Base-by-base conservation (phyloP, 192 early-diverging fungal genomes). In the Backusella luteola region DNA sequence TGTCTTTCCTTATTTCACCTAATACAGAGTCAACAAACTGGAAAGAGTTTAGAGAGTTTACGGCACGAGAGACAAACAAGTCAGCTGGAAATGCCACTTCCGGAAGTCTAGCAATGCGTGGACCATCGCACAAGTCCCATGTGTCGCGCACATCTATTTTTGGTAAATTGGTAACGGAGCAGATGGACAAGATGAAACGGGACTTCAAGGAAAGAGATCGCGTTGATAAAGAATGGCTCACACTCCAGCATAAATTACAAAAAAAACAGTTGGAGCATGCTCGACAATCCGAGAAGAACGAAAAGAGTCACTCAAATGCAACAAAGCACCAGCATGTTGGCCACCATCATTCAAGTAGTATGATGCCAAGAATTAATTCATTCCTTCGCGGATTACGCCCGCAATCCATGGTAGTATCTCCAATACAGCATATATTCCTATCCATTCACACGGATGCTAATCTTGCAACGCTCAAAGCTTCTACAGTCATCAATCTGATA, bases 401-500 rank as follows among this genome's bases (percentile, higher is more conserved):
- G 17, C 67, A 70, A 17, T 69, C 75, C 5, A 56, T 76, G 44
- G 39, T 26, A 17, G 53, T 68, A 3, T 52, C 63, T 12, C 44
- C 66, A 1, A 59, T 42, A 21, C 74, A 66, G 12, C 35, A 44
- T 49, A 66, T 53, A 23, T 69, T 76, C 35, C 74, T 67, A 21
- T 23, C 34, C 15, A 71, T 71, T 32, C 21, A 46, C 42, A 52
- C 17, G 32, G 74, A 75, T n/a, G 17, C 56, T 29, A 41, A 34
- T 75, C 53, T 75, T 34, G 17, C 38, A 6, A 59, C 75, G 2
- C 38, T 84, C 41, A 93, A 91, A 74, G 85, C 92, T 2, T 87
- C 89, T 4, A 85, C 90, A 14, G 93, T 94, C 23, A 91, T 94
- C 83, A 94, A 92, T 71, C 78, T 93, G 66, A 92, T 94, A 81